Percentiles rank a stretch among this genome's conserved stretches.
phyloP scores from a whole-genome alignment of 306 rosid species.

The Purshia tridentata region DNA sequence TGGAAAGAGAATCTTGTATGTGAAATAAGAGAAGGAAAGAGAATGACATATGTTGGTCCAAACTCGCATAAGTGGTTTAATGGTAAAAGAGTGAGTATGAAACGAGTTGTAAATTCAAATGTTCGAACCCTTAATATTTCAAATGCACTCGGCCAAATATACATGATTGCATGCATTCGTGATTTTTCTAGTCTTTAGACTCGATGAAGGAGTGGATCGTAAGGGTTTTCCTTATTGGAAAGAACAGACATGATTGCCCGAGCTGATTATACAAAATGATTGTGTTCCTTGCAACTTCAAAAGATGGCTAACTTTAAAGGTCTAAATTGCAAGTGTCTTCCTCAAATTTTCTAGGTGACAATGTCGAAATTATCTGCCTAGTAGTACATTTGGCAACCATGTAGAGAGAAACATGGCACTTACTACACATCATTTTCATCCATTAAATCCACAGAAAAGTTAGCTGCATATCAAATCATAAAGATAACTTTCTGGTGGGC shows the following conservation, averaged over 20 bases:
- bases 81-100: too few relatives aligned
- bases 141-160: too few relatives aligned
- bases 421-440: constrained; percentile 42
- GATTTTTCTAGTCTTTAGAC: background rate
- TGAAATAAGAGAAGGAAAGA: too few relatives aligned
- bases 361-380: background rate
- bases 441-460: constrained; percentile 42
- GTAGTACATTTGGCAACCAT: background rate
- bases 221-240: background rate
- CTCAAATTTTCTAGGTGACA: background rate
- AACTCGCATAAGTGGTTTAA: too few relatives aligned
- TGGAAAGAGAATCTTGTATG: too few relatives aligned
- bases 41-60: too few relatives aligned
- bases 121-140: too few relatives aligned
- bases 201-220: background rate
- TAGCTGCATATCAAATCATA: constrained; percentile 50
- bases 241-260: background rate
- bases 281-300: constrained; percentile 16
- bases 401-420: constrained; percentile 19
- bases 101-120: background rate
- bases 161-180: too few relatives aligned
- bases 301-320: constrained; percentile 11
- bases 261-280: background rate
- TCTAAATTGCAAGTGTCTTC: background rate
- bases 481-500: constrained; percentile 13